Conservation (phyloP, 345 rosid species). For the Eutrema heterophyllum region DNA sequence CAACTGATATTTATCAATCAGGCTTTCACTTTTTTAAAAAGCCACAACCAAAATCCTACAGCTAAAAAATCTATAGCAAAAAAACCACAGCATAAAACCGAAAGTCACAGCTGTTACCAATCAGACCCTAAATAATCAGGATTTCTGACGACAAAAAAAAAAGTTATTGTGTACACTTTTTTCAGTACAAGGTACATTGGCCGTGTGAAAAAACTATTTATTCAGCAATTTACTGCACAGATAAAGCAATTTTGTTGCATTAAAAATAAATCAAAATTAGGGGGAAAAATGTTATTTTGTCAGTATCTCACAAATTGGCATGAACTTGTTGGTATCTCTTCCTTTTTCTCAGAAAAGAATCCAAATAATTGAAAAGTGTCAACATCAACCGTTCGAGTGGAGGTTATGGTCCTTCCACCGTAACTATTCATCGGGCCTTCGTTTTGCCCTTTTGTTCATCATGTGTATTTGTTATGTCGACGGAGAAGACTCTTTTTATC, state of each 20-base stretch:
- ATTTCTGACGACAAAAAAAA: neutral
- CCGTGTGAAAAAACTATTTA: neutral
- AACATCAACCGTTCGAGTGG: constrained; percentile 3
- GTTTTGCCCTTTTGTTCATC: constrained; percentile 15
- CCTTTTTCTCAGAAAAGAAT: neutral
- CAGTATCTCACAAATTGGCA: neutral
- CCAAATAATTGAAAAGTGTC: constrained; percentile 5
- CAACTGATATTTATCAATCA: too few relatives aligned
- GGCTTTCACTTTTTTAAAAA: too few relatives aligned
- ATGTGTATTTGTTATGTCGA: neutral
- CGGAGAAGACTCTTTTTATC: neutral
- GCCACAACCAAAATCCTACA: too few relatives aligned
- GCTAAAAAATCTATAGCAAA: too few relatives aligned
- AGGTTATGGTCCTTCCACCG: constrained; percentile 4
- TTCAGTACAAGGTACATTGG: constrained; percentile 3
- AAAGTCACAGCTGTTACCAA: too few relatives aligned
- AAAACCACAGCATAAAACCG: too few relatives aligned
- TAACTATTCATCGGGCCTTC: neutral
- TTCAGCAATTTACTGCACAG: neutral
- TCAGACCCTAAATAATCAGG: too few relatives aligned
- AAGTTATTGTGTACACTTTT: neutral
- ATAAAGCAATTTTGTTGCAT: neutral
- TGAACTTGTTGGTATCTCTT: neutral
- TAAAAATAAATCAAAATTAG: neutral
- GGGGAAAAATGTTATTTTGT: neutral